Evolutionary conservation across 2,329 filamentous ascomycete genomes (phyloP).

Genomic region (Pseudonectria buxi): DNA sequence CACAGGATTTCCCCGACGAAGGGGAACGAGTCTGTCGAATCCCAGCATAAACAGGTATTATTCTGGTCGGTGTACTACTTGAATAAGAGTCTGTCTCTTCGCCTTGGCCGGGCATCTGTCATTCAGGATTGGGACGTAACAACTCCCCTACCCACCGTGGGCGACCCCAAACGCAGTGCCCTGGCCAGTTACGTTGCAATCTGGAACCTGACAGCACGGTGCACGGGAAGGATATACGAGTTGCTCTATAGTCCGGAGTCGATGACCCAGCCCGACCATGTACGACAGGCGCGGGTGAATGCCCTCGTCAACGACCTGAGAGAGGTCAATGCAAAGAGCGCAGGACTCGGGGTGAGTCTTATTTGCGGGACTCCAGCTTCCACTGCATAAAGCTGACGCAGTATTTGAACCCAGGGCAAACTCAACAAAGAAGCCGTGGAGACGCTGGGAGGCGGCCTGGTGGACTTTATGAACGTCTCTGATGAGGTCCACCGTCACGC

Average conservation of each 20-base stretch:
- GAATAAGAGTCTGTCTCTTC: constrained; percentile 48
- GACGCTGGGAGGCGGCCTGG: constrained; percentile 23
- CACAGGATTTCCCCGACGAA: constrained; percentile 22
- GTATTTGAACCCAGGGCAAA: constrained; percentile 1
- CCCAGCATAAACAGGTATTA: constrained; percentile 27
- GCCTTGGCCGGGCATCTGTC: constrained; percentile 45
- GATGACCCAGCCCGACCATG: constrained; percentile 26
- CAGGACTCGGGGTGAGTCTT: constrained; percentile 11
- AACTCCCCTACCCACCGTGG: constrained; percentile 27
- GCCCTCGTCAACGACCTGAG: constrained; percentile 25
- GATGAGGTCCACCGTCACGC: constrained; percentile 37
- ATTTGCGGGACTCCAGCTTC: neutral
- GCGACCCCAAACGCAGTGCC: constrained; percentile 21
- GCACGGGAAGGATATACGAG: constrained; percentile 51
- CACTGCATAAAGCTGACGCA: constrained; percentile 1
- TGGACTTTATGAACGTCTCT: constrained; percentile 30
- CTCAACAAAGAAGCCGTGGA: constrained; percentile 19
- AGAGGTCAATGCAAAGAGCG: constrained; percentile 16
- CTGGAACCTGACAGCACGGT: constrained; percentile 46
- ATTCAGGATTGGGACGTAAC: constrained; percentile 54
- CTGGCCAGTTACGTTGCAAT: constrained; percentile 32
- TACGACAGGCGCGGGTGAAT: constrained; percentile 28
- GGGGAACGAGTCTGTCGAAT: constrained; percentile 11
- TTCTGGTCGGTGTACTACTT: constrained; percentile 55
- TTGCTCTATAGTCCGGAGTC: constrained; percentile 42